Evolutionary conservation across 2,329 filamentous ascomycete genomes (phyloP).

Genomic region (Ascochyta viciae-villosae): DNA sequence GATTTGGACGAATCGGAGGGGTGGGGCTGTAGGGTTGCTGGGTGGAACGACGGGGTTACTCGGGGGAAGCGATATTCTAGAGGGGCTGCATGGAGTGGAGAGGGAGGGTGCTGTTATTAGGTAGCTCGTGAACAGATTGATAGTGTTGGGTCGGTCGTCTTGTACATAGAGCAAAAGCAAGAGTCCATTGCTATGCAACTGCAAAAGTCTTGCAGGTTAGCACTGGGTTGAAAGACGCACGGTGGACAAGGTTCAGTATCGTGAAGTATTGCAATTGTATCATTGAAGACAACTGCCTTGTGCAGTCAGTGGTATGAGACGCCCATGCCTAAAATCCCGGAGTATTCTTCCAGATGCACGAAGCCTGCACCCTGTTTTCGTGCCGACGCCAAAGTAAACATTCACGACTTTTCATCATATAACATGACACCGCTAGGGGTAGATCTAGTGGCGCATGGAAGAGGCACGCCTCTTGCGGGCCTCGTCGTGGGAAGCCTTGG

Average conservation of each 20-base stretch:
- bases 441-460: constrained; percentile 61
- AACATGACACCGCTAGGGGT: constrained; percentile 30
- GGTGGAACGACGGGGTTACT: constrained; percentile 57
- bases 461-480: constrained; percentile 95
- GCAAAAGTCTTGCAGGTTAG: neutral
- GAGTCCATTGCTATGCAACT: neutral
- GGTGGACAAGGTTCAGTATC: constrained; percentile 13
- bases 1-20: constrained; percentile 74
- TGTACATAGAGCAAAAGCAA: neutral
- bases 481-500: constrained; percentile 93
- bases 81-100: constrained; percentile 80
- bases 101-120: constrained; percentile 62
- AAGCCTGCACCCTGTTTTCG: constrained; percentile 43
- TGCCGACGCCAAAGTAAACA: constrained; percentile 48
- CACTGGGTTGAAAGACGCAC: neutral
- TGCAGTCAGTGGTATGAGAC: constrained; percentile 47
- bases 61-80: constrained; percentile 84
- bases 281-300: constrained; percentile 45
- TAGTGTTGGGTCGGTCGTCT: neutral
- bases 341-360: constrained; percentile 43
- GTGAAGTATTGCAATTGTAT: constrained; percentile 48
- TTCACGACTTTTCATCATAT: constrained; percentile 44
- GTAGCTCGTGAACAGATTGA: constrained; percentile 22
- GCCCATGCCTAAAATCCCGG: constrained; percentile 45
- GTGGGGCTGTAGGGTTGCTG: constrained; percentile 60